Evolutionary conservation across 169 alveolate species (phyloP).

Genomic region (Plasmodium berghei): DNA sequence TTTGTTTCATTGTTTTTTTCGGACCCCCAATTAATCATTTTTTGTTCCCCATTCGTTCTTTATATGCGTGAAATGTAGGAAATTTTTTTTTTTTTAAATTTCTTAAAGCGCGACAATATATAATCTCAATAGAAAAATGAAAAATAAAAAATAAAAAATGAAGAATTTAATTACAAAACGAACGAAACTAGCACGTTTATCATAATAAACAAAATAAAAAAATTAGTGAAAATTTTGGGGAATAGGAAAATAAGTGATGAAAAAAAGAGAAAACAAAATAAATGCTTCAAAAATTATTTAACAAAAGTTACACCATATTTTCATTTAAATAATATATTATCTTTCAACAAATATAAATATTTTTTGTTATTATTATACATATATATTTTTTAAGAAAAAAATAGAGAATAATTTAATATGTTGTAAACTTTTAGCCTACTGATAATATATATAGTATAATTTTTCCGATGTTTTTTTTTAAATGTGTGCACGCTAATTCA

Average conservation of each 20-base stretch:
- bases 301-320: constrained; percentile 3
- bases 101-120: no score
- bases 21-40: constrained; percentile 48
- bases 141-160: background rate
- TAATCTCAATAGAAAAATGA: background rate
- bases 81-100: no score
- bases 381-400: background rate
- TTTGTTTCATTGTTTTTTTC: constrained; percentile 23
- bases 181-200: no score
- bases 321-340: background rate
- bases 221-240: background rate
- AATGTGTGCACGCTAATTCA: constrained; percentile 28
- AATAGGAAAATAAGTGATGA: constrained; percentile 2
- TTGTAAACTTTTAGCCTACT: constrained; percentile 41
- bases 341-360: constrained; percentile 24
- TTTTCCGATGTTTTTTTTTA: constrained; percentile 37
- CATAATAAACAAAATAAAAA: no score
- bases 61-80: background rate
- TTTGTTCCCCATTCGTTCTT: constrained; percentile 43
- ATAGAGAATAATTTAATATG: constrained; percentile 32
- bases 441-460: constrained; percentile 12
- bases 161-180: no score
- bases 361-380: constrained; percentile 12
- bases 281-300: constrained; percentile 2
- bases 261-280: constrained; percentile 10